A percentile compares a stretch with the other conserved stretches of the same genome.
Conservation (phyloP, 225 moss, liverwort and hornwort species). For the Pseudisothecium myosuroides region DNA sequence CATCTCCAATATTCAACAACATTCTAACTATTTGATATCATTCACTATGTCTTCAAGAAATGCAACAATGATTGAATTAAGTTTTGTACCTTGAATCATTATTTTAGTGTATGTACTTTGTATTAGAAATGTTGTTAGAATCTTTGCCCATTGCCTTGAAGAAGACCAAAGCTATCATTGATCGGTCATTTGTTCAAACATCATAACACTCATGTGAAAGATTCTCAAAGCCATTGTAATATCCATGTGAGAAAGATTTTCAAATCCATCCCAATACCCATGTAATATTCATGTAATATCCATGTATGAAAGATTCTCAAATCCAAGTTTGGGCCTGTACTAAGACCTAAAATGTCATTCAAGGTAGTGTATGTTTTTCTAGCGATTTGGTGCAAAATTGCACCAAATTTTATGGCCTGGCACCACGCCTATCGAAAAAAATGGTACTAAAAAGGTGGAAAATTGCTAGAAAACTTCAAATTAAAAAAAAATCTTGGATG, state of each 20-base stretch:
- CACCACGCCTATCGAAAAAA: too few species aligned
- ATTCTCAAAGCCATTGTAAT: not conserved
- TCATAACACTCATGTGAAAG: not conserved
- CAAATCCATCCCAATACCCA: not conserved
- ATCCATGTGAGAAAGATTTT: not conserved
- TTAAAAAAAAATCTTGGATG: too few species aligned
- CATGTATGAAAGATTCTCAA: not conserved
- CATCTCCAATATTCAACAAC: not conserved
- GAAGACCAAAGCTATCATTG: not conserved
- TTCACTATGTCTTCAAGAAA: not conserved
- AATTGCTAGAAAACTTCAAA: too few species aligned
- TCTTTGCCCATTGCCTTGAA: too few species aligned
- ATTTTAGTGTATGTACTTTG: too few species aligned
- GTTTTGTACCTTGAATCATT: not conserved
- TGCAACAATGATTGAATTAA: not conserved
- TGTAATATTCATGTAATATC: too few species aligned
- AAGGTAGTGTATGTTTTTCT: too few species aligned
- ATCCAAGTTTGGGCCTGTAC: not conserved
- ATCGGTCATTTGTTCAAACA: not conserved
- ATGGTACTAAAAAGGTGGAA: too few species aligned
- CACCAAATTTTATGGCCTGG: too few species aligned
- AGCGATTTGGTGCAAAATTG: too few species aligned
- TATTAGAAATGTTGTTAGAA: not conserved
- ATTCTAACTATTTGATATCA: not conserved
- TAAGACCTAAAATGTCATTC: not conserved